Conservation (phyloP, 2,329 filamentous ascomycete genomes). For the Venturia carpophila region DNA sequence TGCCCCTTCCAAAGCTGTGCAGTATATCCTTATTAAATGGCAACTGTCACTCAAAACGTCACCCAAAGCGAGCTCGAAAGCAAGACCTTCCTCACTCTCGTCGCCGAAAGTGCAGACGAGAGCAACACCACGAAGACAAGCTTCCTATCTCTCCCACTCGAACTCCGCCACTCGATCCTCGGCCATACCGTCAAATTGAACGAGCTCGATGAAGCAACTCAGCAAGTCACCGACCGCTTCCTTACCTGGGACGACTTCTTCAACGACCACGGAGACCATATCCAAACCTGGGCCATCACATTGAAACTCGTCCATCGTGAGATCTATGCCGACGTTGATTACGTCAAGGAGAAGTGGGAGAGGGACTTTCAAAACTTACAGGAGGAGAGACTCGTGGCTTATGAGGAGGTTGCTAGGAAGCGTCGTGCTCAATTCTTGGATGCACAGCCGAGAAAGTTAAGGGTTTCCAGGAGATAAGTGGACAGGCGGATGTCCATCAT, state of each 20-base stretch:
- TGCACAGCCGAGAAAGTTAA: not conserved
- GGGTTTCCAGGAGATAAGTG: too few species aligned
- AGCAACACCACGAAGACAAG: not conserved
- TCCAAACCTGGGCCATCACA: not conserved
- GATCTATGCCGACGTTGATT: not conserved
- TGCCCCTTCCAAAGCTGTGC: not conserved
- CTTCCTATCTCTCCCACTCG: not conserved
- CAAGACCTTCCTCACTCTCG: not conserved
- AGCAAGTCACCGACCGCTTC: not conserved
- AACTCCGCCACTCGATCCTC: not conserved
- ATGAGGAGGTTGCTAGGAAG: not conserved
- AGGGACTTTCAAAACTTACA: not conserved
- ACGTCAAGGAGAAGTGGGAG: not conserved
- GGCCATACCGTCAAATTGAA: not conserved
- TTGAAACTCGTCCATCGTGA: not conserved
- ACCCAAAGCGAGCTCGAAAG: not conserved
- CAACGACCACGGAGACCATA: not conserved
- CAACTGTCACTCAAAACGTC: not conserved
- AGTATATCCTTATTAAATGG: not conserved
- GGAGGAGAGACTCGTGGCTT: not conserved
- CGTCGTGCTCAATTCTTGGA: not conserved
- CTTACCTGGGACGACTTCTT: not conserved
- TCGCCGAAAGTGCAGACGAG: not conserved
- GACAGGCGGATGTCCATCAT: too few species aligned
- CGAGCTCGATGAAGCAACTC: not conserved